These are phyloP conservation scores for Scortechinia acanthostroma DNA, from an alignment of 2,329 filamentous ascomycete species.

Conservation along the genomic window DNA sequence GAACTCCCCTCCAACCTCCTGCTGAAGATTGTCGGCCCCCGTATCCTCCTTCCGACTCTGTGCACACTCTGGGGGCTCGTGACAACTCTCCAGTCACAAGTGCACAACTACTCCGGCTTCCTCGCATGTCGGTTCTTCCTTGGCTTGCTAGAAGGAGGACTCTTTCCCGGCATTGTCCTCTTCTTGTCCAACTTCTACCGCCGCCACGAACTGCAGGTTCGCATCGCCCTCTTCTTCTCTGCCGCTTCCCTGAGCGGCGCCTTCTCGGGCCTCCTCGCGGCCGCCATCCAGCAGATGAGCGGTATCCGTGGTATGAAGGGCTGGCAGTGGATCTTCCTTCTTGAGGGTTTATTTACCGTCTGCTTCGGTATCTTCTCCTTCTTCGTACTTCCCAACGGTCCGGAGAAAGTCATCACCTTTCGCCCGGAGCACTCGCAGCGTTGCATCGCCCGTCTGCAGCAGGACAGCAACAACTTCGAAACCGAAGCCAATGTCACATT, in stretches of 20 bases:
- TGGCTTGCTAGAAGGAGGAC: slow-evolving; percentile 24
- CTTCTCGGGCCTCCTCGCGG: slow-evolving; percentile 31
- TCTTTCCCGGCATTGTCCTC: slow-evolving; percentile 18
- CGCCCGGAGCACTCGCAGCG: not conserved
- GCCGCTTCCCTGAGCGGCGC: slow-evolving; percentile 25
- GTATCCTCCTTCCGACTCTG: slow-evolving; percentile 26
- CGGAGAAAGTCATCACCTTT: slow-evolving; percentile 5
- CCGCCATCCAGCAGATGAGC: slow-evolving; percentile 27
- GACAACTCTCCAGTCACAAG: slow-evolving; percentile 7
- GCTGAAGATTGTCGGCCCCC: slow-evolving; percentile 28
- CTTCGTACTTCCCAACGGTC: slow-evolving; percentile 15
- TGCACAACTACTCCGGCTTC: not conserved
- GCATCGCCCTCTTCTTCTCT: slow-evolving; percentile 20
- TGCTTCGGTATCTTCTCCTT: slow-evolving; percentile 10
- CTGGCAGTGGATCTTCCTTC: slow-evolving; percentile 38
- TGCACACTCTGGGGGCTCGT: slow-evolving; percentile 27
- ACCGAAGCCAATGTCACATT: not conserved
- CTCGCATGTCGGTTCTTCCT: slow-evolving; percentile 22
- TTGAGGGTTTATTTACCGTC: slow-evolving; percentile 15
- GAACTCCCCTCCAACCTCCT: slow-evolving; percentile 37
- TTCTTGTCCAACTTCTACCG: slow-evolving; percentile 9
- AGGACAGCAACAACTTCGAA: not conserved
- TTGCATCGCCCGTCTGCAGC: not conserved
- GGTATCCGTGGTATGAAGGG: slow-evolving; percentile 25
- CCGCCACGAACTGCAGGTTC: slow-evolving; percentile 12